Conservation (phyloP, 164 flowering plant species). For the Brasenia schreberi region DNA sequence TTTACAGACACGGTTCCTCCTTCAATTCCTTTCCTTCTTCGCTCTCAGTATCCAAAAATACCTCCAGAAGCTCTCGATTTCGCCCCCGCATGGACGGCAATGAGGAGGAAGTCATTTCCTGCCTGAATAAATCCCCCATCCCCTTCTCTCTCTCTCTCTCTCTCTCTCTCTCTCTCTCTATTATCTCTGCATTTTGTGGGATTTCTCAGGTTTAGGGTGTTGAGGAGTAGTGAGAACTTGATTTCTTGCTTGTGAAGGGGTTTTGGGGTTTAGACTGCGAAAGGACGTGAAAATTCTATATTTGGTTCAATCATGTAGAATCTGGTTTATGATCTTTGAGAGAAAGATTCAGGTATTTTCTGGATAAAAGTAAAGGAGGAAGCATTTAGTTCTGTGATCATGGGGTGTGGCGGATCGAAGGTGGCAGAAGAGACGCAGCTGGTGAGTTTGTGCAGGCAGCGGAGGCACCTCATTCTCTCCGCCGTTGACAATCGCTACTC, state of each 20-base stretch:
- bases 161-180: too few relatives aligned
- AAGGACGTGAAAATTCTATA: neutral
- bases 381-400: constrained; percentile 7
- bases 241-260: neutral
- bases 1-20: too few relatives aligned
- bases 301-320: neutral
- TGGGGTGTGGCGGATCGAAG: constrained; percentile 91
- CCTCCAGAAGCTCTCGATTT: too few relatives aligned
- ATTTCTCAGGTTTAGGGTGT: neutral
- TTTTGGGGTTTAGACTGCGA: neutral
- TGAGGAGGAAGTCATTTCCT: neutral
- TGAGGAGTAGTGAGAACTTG: neutral
- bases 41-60: too few relatives aligned
- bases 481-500: constrained; percentile 60
- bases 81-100: neutral
- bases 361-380: neutral
- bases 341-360: neutral
- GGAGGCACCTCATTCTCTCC: constrained; percentile 52
- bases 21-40: neutral
- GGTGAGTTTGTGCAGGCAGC: constrained; percentile 67
- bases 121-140: neutral
- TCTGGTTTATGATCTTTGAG: neutral
- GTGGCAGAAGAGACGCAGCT: constrained; percentile 42
- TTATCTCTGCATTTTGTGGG: too few relatives aligned
- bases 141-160: too few relatives aligned